Evolutionary conservation across 148 eudicot species (phyloP).

Genomic region (Dianthus caryophyllus): DNA sequence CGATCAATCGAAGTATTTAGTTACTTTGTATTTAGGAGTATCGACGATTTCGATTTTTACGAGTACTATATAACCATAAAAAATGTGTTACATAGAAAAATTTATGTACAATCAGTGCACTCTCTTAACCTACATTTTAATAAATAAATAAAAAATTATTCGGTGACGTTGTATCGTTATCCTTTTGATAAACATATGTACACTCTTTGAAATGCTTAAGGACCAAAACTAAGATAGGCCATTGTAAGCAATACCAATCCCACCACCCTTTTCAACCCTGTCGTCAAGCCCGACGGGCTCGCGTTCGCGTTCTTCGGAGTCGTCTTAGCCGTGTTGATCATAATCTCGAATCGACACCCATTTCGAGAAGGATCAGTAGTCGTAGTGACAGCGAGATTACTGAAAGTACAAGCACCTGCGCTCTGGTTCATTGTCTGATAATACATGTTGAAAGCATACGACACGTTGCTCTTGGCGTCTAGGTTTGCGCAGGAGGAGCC

Average conservation of each 20-base stretch:
- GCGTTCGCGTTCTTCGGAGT: slow-evolving; percentile 28
- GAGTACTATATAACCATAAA: no score
- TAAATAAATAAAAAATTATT: not conserved
- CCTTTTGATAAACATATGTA: no score
- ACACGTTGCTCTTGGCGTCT: slow-evolving; percentile 64
- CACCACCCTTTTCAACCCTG: slow-evolving; percentile 11
- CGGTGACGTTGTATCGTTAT: no score
- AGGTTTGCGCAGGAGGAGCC: slow-evolving; percentile 69
- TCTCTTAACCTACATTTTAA: slow-evolving; percentile 1
- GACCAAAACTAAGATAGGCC: slow-evolving; percentile 18
- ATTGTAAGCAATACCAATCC: slow-evolving; percentile 17
- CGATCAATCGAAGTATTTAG: no score
- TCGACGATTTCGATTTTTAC: slow-evolving; percentile 4
- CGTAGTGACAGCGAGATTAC: slow-evolving; percentile 47
- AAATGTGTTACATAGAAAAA: not conserved
- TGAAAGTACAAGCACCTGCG: slow-evolving; percentile 52
- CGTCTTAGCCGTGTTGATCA: slow-evolving; percentile 50
- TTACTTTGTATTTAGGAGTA: no score
- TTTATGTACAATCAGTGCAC: slow-evolving; percentile 6
- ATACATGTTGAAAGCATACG: slow-evolving; percentile 81
- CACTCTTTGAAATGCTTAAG: slow-evolving; percentile 3
- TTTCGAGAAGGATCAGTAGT: slow-evolving; percentile 60
- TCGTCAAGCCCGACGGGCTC: slow-evolving; percentile 5
- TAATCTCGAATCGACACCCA: slow-evolving; percentile 60
- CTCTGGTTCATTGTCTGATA: slow-evolving; percentile 76